Evolutionary conservation across 1,139 yeast genomes (phyloP).

Genomic region (Zygosaccharomyces sapae): DNA sequence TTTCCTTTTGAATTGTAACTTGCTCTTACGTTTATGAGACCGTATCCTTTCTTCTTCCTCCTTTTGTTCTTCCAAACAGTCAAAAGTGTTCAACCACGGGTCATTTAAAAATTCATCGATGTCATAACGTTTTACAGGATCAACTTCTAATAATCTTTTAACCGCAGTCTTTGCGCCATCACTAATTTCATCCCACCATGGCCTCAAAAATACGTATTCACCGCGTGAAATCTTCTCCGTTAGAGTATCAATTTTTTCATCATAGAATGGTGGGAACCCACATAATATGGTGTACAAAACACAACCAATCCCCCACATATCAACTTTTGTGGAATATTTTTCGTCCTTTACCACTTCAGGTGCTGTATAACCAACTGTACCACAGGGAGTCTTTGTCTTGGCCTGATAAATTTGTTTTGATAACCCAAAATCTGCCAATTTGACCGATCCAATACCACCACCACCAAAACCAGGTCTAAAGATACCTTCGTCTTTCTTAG

Average conservation of each 20-base stretch:
- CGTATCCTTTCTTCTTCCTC: constrained; percentile 11
- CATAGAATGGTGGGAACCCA: constrained; percentile 96
- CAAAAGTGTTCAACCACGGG: constrained; percentile 60
- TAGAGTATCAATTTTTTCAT: constrained; percentile 72
- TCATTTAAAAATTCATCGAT: constrained; percentile 74
- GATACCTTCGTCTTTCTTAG: constrained; percentile 82
- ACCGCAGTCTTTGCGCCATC: constrained; percentile 78
- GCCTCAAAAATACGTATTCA: constrained; percentile 76
- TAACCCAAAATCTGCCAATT: constrained; percentile 88
- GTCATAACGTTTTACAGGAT: constrained; percentile 71
- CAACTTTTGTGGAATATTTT: constrained; percentile 83
- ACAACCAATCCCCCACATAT: constrained; percentile 96
- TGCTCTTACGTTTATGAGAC: constrained; percentile 16
- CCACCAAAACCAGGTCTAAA: constrained; percentile 77
- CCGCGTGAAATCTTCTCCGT: constrained; percentile 82
- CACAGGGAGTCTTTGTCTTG: constrained; percentile 80
- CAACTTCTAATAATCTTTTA: constrained; percentile 69
- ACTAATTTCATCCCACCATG: constrained; percentile 97
- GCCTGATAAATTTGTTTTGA: constrained; percentile 74
- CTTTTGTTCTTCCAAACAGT: constrained; percentile 18
- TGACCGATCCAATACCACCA: constrained; percentile 82
- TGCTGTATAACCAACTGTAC: constrained; percentile 88
- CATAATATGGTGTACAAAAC: constrained; percentile 83
- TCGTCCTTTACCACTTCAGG: constrained; percentile 91
- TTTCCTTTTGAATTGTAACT: constrained; percentile 14